Evolutionary conservation across 805 yeast species (phyloP).

Genomic region (Ogataea trehalophila): DNA sequence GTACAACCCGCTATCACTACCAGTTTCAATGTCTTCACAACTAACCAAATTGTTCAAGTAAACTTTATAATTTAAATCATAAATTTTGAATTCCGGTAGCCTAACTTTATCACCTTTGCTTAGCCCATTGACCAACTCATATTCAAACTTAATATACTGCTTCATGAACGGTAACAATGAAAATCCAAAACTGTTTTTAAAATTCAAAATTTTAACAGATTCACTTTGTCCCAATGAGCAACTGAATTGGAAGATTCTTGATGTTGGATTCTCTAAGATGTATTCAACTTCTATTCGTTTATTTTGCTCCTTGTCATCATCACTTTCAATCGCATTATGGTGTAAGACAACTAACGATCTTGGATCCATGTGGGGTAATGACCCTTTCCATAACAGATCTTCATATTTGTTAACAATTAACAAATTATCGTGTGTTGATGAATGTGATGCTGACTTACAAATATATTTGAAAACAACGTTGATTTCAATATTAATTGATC

Average conservation of each 20-base stretch:
- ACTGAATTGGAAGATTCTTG: conserved; percentile 57
- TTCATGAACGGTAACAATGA: conserved; percentile 62
- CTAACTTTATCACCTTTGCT: conserved; percentile 24
- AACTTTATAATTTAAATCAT: conserved; percentile 65
- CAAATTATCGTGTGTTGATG: background rate
- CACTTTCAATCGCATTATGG: too few species aligned
- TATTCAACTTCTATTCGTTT: conserved; percentile 35
- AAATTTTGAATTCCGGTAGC: conserved; percentile 61
- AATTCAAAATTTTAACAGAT: conserved; percentile 20
- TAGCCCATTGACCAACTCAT: conserved; percentile 17
- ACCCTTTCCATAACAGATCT: conserved; percentile 43
- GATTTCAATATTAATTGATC: conserved; percentile 21
- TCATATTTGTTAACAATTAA: conserved; percentile 26
- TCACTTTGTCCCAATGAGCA: conserved; percentile 22
- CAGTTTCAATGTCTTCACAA: conserved; percentile 23
- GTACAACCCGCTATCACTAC: conserved; percentile 27
- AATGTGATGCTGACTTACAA: background rate
- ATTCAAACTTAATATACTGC: conserved; percentile 39
- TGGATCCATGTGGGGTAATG: conserved; percentile 65
- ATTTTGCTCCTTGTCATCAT: conserved; percentile 8
- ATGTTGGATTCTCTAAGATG: conserved; percentile 70
- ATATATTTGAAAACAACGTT: conserved; percentile 14
- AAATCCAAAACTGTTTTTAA: conserved; percentile 31
- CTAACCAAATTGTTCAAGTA: conserved; percentile 49
- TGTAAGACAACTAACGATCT: conserved; percentile 38